Conservation (phyloP, 805 yeast species). For the Lipomyces sp. region DNA sequence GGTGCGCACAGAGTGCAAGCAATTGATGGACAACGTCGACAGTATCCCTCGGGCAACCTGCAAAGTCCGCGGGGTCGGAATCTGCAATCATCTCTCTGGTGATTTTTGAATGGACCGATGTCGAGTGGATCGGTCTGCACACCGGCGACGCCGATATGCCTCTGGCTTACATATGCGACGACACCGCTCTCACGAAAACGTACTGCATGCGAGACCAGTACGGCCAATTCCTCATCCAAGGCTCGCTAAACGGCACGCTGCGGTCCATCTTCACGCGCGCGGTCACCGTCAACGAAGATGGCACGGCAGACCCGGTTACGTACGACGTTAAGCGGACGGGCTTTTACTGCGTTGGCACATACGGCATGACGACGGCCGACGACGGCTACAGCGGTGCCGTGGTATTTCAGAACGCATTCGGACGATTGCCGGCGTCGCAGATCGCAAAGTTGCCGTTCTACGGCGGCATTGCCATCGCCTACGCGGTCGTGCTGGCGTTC, state of each 20-base stretch:
- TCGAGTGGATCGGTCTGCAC: slow-evolving; percentile 59
- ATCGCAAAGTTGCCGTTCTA: slow-evolving; percentile 87
- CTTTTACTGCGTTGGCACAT: slow-evolving; percentile 85
- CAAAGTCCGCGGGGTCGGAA: neutral
- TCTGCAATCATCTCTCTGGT: slow-evolving; percentile 58
- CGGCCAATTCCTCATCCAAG: slow-evolving; percentile 60
- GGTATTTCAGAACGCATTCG: slow-evolving; percentile 88
- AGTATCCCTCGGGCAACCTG: slow-evolving; percentile 1
- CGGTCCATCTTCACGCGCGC: slow-evolving; percentile 23
- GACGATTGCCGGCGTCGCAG: slow-evolving; percentile 83
- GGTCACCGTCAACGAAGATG: slow-evolving; percentile 48
- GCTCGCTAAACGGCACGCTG: slow-evolving; percentile 15
- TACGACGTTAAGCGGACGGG: slow-evolving; percentile 76
- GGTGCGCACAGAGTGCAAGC: no score
- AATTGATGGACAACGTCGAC: no score
- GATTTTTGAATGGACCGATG: slow-evolving; percentile 80
- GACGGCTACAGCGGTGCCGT: slow-evolving; percentile 59
- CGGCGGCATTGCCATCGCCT: slow-evolving; percentile 78
- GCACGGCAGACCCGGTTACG: slow-evolving; percentile 48
- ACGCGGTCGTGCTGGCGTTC: slow-evolving; percentile 74
- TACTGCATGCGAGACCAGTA: slow-evolving; percentile 54
- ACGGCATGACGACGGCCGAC: slow-evolving; percentile 42
- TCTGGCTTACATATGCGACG: slow-evolving; percentile 66
- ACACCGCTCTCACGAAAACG: slow-evolving; percentile 52
- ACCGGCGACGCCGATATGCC: slow-evolving; percentile 41